These are phyloP conservation scores for Polyporus arcularius DNA, from an alignment of 768 basidiomycete genomes.

Conservation along the genomic window DNA sequence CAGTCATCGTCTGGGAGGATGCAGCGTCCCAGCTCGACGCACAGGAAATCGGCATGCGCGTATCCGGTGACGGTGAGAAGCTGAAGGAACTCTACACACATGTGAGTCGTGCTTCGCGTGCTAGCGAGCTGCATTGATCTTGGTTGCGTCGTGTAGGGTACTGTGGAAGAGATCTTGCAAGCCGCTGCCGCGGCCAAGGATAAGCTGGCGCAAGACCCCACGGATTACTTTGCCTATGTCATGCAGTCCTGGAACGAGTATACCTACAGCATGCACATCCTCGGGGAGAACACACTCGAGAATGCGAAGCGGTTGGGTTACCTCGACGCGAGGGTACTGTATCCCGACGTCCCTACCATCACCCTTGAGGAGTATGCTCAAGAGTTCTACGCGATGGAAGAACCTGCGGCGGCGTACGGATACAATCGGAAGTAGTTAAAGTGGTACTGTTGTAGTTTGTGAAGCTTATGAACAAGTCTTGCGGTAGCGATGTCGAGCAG, in stretches of 20 bases:
- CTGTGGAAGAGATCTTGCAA: no score
- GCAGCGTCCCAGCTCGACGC: constrained; percentile 27
- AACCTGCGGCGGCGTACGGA: background rate
- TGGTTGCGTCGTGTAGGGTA: no score
- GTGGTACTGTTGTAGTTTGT: no score
- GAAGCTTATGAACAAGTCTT: no score
- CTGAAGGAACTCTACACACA: constrained; percentile 4
- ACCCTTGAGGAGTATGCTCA: constrained; percentile 23
- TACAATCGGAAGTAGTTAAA: constrained; percentile 1
- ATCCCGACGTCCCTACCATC: constrained; percentile 23
- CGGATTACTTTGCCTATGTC: constrained; percentile 2
- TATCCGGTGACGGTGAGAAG: constrained; percentile 26
- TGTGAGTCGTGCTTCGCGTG: no score
- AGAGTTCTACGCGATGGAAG: background rate
- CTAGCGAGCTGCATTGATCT: no score
- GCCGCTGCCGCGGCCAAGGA: no score
- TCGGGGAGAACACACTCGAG: constrained; percentile 30
- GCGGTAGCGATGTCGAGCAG: no score
- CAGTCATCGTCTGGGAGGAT: constrained; percentile 30
- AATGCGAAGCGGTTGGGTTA: constrained; percentile 24
- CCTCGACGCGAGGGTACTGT: constrained; percentile 29
- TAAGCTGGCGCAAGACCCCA: constrained; percentile 1
- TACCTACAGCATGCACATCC: constrained; percentile 21
- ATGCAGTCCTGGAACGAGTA: background rate
- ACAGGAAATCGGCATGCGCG: constrained; percentile 22